Evolutionary conservation across 345 rosid genomes (phyloP).

Genomic region (Hibiscus tridactylites): DNA sequence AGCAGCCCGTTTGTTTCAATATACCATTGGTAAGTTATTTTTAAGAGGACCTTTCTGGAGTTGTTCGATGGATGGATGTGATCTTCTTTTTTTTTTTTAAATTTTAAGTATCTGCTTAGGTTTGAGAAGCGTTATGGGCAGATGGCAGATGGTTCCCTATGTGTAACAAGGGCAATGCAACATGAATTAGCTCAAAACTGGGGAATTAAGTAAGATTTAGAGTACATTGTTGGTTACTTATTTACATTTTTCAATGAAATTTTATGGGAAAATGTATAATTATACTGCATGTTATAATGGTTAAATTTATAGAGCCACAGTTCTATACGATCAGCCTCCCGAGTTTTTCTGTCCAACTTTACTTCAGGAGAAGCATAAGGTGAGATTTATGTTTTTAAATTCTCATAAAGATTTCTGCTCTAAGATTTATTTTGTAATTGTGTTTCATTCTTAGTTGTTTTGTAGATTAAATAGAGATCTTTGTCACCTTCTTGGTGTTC

Average conservation of each 20-base stretch:
- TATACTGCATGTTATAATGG: conserved; percentile 9
- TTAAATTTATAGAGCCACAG: conserved; percentile 50
- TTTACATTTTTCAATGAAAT: conserved; percentile 2
- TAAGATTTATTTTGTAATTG: conserved; percentile 7
- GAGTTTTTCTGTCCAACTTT: conserved; percentile 75
- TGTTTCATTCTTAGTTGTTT: conserved; percentile 54
- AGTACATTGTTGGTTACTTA: conserved; percentile 17
- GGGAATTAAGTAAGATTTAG: conserved; percentile 76
- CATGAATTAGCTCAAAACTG: conserved; percentile 91
- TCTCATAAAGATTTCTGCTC: background rate
- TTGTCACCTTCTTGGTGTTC: conserved; percentile 39
- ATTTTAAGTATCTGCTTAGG: conserved; percentile 29
- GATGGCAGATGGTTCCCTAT: conserved; percentile 80
- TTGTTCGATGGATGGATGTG: background rate
- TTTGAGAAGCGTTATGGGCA: conserved; percentile 73
- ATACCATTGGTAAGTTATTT: conserved; percentile 59
- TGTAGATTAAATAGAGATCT: conserved; percentile 60
- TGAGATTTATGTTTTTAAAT: conserved; percentile 23
- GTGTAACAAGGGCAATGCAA: conserved; percentile 96
- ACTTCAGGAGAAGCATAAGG: conserved; percentile 77
- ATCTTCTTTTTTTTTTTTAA: conserved; percentile 9
- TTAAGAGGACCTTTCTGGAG: background rate
- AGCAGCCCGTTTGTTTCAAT: conserved; percentile 64
- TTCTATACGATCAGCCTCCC: conserved; percentile 93
- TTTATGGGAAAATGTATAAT: conserved; percentile 5